Evolutionary conservation across 139 green algal species (phyloP).

Genomic region (Chlorella sp.): DNA sequence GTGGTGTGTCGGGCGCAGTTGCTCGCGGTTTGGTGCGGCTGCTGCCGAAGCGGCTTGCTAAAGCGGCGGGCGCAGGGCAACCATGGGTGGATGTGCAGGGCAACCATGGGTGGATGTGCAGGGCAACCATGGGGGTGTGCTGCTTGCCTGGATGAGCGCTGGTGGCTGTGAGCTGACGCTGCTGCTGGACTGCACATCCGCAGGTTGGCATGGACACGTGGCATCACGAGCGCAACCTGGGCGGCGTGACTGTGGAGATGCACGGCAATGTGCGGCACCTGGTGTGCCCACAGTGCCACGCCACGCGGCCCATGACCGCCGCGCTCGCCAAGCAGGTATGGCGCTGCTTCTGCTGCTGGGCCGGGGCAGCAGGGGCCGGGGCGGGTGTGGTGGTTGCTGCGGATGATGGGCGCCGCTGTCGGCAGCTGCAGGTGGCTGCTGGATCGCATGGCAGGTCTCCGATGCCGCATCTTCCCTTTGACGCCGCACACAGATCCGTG

Average conservation of each 20-base stretch:
- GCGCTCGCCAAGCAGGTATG: slow-evolving; percentile 52
- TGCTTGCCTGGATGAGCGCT: background rate
- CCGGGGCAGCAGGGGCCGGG: no score
- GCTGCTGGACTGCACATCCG: background rate
- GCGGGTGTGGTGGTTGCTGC: no score
- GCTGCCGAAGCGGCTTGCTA: no score
- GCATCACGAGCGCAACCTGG: slow-evolving; percentile 77
- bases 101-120: background rate
- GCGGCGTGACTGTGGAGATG: slow-evolving; percentile 85
- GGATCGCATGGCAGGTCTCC: no score
- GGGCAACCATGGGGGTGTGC: background rate
- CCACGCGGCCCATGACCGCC: slow-evolving; percentile 52
- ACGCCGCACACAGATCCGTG: background rate
- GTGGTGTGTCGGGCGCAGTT: no score
- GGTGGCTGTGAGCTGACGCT: background rate
- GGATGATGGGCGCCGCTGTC: no score
- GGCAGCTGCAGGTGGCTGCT: no score
- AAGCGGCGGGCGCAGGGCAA: no score
- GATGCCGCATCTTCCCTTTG: background rate
- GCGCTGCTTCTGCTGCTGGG: background rate
- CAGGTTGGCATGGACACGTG: slow-evolving; percentile 83
- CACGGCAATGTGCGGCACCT: slow-evolving; percentile 83
- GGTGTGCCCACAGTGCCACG: slow-evolving; percentile 59
- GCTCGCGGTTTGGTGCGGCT: background rate
- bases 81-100: no score